Percentiles rank a stretch among this genome's conserved stretches.
phyloP scores from a whole-genome alignment of 2,329 filamentous ascomycete genomes.

The Raffaelea ambrosiae region DNA sequence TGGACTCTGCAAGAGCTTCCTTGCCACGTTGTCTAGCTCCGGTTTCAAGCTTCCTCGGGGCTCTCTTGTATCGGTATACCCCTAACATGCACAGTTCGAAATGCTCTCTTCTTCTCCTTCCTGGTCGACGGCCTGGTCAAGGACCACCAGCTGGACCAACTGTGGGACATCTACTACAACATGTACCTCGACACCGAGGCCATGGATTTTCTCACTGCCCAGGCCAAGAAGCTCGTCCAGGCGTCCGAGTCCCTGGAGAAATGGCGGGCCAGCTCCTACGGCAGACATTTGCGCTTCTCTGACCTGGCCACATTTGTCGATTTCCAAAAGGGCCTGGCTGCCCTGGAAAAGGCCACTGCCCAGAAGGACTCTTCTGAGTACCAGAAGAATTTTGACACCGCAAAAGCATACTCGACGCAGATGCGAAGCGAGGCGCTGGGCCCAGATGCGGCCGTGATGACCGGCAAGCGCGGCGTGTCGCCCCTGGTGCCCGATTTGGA shows the following conservation, averaged over 20 bases:
- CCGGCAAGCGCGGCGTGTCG: constrained; percentile 12
- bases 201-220: constrained; percentile 26
- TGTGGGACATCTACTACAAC: constrained; percentile 51
- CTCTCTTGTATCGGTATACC: no score
- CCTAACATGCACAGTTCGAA: constrained; percentile 35
- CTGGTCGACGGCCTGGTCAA: constrained; percentile 30
- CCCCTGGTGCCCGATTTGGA: constrained; percentile 27
- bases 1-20: no score
- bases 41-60: no score
- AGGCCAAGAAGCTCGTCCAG: constrained; percentile 33
- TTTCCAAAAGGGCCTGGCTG: constrained; percentile 30
- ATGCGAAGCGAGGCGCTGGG: background rate
- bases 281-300: constrained; percentile 35
- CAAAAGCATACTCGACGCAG: no score
- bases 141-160: constrained; percentile 14
- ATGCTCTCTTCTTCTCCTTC: constrained; percentile 43
- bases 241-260: constrained; percentile 26
- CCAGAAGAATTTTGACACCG: no score
- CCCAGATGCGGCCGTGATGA: background rate
- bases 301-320: constrained; percentile 35
- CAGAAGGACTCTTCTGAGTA: no score
- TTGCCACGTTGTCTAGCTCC: no score
- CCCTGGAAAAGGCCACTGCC: constrained; percentile 17
- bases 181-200: constrained; percentile 32
- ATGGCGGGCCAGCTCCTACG: constrained; percentile 39